Conservation (phyloP, 345 rosid genomes). For the Cardiospermum halicacabum region DNA sequence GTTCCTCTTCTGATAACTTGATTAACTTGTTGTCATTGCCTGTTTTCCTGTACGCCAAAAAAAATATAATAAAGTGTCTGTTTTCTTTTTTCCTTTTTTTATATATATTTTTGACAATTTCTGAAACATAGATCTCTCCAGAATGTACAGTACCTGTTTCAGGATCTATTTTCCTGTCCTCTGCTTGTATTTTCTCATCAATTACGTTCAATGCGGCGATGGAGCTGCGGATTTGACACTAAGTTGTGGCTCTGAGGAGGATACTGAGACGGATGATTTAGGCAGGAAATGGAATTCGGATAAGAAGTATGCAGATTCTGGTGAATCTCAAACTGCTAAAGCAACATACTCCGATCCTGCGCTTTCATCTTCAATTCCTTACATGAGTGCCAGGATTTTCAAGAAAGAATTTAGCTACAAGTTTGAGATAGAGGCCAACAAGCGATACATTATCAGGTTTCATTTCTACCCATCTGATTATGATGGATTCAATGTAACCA, state of each 20-base stretch:
- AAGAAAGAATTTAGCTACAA: conserved; percentile 44
- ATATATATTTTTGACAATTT: too few relatives aligned
- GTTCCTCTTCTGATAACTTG: neutral
- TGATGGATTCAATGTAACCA: conserved; percentile 31
- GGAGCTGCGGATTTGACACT: conserved; percentile 20
- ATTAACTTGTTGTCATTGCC: neutral
- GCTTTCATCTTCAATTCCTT: conserved; percentile 54
- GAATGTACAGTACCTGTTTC: conserved; percentile 35
- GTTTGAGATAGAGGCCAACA: conserved; percentile 36
- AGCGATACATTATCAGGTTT: conserved; percentile 46
- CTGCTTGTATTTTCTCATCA: conserved; percentile 23
- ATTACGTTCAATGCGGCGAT: conserved; percentile 14
- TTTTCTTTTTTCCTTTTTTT: neutral
- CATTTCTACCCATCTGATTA: conserved; percentile 68
- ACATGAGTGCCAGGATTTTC: conserved; percentile 72
- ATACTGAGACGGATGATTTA: conserved; percentile 45
- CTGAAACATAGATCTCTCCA: too few relatives aligned
- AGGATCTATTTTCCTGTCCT: conserved; percentile 19
- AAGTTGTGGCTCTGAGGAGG: conserved; percentile 44
- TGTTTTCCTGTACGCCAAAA: conserved; percentile 27
- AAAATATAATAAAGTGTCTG: too few relatives aligned
- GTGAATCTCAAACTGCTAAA: conserved; percentile 27
- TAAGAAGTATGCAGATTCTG: conserved; percentile 35
- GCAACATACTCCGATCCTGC: conserved; percentile 69
- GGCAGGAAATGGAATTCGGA: conserved; percentile 65